Evolutionary conservation across 352 stramenopile species (phyloP).

Genomic region (Phytophthora uliginosa): DNA sequence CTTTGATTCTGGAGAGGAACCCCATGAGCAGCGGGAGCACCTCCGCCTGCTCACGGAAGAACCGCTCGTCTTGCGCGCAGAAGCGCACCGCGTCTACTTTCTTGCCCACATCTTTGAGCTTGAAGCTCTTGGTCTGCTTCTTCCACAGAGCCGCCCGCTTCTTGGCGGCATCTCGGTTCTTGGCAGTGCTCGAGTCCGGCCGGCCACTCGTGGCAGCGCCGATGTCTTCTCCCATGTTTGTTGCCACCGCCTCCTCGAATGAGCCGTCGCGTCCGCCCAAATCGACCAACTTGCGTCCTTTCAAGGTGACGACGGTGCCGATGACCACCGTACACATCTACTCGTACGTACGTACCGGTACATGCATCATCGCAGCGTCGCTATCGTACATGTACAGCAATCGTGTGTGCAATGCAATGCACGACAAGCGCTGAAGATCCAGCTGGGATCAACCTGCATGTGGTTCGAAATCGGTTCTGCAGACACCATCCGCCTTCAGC

Average conservation of each 20-base stretch:
- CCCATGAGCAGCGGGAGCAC: slow-evolving; percentile 61
- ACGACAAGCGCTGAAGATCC: slow-evolving; percentile 6
- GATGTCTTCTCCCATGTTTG: slow-evolving; percentile 30
- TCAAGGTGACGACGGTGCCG: slow-evolving; percentile 10
- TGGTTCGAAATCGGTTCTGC: not conserved
- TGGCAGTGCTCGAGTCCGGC: slow-evolving; percentile 27
- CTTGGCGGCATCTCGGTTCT: slow-evolving; percentile 38
- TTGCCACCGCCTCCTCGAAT: slow-evolving; percentile 12
- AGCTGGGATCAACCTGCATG: not conserved
- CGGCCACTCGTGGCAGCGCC: slow-evolving; percentile 1
- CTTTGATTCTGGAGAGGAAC: slow-evolving; percentile 65
- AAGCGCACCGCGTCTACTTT: slow-evolving; percentile 69
- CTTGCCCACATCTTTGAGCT: slow-evolving; percentile 73
- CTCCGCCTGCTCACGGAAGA: slow-evolving; percentile 66
- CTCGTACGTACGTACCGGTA: too few species aligned
- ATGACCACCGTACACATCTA: not conserved
- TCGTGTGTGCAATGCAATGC: not conserved
- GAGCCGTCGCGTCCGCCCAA: slow-evolving; percentile 20
- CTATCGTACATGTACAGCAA: not conserved
- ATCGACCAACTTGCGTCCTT: slow-evolving; percentile 14
- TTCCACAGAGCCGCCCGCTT: slow-evolving; percentile 56
- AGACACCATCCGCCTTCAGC: not conserved
- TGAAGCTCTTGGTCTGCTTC: slow-evolving; percentile 70
- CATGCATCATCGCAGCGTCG: not conserved
- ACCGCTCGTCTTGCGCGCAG: slow-evolving; percentile 60